Base-by-base conservation (phyloP, 1,139 yeast species). In the Scheffersomyces cryptocercus region DNA sequence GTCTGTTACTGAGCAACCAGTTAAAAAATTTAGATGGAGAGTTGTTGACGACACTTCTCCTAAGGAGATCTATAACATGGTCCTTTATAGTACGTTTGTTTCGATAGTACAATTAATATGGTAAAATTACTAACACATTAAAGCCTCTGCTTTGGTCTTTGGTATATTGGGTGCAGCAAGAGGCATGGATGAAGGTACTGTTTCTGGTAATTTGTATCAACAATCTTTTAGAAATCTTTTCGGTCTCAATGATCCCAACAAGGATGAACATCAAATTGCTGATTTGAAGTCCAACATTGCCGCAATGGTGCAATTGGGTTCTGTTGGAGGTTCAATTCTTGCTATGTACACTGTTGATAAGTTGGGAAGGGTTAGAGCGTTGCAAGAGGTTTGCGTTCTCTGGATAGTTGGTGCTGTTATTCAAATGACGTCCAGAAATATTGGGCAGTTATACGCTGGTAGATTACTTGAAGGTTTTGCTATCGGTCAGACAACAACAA, bases 241-340 rank as follows among this genome's bases (percentile, higher is more conserved):
- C 55, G 83, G 83, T 1, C 67, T 81, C 32, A 52, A 58, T 16
- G 81, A 77, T 50, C 57, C 64, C 6, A 51, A 56, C 31, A 75
- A 72, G 50, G 42, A 71, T 2, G 64, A 48, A 3, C 47, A 59
- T 36, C 56, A 68, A 20, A 40, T 74, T 13, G 82, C 84, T 7
- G 67, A 76, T 47, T 58, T 73, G 50, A 75, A 74, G 50, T 78
- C 84, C 6, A 81, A 79, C 53, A 79, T 81, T 51, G 75, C 81
- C 3, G 68, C 85, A 5, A 81, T 82, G 85, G 86, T 81, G 5
- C 84, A 79, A 54, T 59, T 81, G 37, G 86, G 86, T 3, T 73
- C 82, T 14, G 73, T 81, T 43, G 84, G 77, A 39, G 87, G 87
- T 14, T 67, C 82, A n/a, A 42, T 81, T 11, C 46, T 80, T 28